Evolutionary conservation across 2,329 filamentous ascomycete genomes (phyloP).

Genomic region (Fusarium tuaranense): DNA sequence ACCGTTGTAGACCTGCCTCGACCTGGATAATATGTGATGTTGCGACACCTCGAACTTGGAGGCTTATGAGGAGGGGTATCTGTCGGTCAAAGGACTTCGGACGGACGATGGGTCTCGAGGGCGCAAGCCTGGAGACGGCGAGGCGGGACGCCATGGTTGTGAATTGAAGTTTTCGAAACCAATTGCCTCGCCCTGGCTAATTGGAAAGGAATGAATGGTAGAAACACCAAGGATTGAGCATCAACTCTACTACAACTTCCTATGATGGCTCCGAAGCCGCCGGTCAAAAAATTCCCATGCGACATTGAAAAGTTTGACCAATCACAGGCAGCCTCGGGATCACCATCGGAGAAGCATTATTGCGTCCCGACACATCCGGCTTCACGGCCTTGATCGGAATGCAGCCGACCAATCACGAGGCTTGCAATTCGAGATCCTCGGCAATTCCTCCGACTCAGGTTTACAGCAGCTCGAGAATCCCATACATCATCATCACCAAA

Average conservation of each 20-base stretch:
- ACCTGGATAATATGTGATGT: conserved; percentile 59
- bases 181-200: neutral
- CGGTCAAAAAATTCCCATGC: conserved; percentile 45
- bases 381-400: conserved; percentile 44
- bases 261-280: conserved; percentile 26
- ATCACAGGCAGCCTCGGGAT: conserved; percentile 39
- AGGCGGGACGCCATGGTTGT: conserved; percentile 45
- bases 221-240: neutral
- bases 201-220: neutral
- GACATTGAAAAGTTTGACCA: conserved; percentile 38
- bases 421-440: conserved; percentile 63
- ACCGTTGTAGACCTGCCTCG: conserved; percentile 56
- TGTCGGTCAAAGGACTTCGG: conserved; percentile 41
- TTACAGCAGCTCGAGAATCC: conserved; percentile 21
- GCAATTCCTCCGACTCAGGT: conserved; percentile 54
- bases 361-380: conserved; percentile 43
- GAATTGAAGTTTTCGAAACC: neutral
- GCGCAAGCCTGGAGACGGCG: conserved; percentile 40
- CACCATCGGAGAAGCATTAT: conserved; percentile 40
- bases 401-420: conserved; percentile 57
- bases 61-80: conserved; percentile 37
- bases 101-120: conserved; percentile 38
- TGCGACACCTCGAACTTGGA: conserved; percentile 52
- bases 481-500: conserved; percentile 42
- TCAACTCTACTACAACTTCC: conserved; percentile 13